Conservation (phyloP, 768 basidiomycete species). For the Lactarius sp. region DNA sequence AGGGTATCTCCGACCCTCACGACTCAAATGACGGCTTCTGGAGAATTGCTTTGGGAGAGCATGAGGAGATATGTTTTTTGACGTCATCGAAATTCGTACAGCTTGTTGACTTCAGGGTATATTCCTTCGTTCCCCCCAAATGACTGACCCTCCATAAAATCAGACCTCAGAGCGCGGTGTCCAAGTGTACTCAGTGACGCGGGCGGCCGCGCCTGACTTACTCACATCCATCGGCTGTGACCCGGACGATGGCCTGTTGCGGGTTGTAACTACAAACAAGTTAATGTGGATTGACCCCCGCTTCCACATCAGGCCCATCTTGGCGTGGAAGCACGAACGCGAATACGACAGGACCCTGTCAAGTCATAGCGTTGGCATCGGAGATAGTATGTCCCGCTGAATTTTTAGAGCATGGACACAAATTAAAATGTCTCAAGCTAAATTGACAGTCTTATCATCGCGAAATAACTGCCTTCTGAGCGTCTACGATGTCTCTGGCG, state of each 20-base stretch:
- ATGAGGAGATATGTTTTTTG: constrained; percentile 40
- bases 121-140: constrained; percentile 19
- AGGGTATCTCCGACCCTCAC: constrained; percentile 2
- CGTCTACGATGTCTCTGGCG: constrained; percentile 55
- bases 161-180: constrained; percentile 8
- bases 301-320: constrained; percentile 48
- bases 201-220: constrained; percentile 34
- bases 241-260: constrained; percentile 41
- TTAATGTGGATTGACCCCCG: constrained; percentile 70
- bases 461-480: constrained; percentile 53
- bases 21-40: constrained; percentile 41
- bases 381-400: constrained; percentile 30
- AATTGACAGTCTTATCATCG: constrained; percentile 55
- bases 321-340: constrained; percentile 59
- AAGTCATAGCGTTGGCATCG: constrained; percentile 36
- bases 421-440: constrained; percentile 33
- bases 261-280: constrained; percentile 55
- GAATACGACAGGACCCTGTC: constrained; percentile 55
- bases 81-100: constrained; percentile 42
- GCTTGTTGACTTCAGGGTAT: constrained; percentile 55
- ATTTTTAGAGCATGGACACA: neutral
- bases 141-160: neutral
- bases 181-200: constrained; percentile 35
- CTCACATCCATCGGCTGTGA: constrained; percentile 53
- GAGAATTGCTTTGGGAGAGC: constrained; percentile 42